Percentiles rank a stretch among this genome's conserved stretches.
These are phyloP conservation scores for Draba incana DNA, from an alignment of 345 rosid species.

Conservation along the genomic window DNA sequence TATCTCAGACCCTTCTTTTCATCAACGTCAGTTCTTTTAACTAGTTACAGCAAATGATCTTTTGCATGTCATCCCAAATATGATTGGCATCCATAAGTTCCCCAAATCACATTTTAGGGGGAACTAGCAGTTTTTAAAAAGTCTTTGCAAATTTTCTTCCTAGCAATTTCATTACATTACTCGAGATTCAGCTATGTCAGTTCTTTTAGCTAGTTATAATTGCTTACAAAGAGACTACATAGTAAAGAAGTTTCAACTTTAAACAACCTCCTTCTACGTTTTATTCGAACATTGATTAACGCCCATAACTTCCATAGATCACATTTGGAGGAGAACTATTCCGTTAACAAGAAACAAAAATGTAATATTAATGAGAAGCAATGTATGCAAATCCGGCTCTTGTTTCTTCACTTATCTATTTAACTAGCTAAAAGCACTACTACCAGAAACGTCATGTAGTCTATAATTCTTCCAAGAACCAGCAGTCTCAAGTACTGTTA, in stretches of 20 bases:
- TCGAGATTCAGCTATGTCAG: constrained; percentile 6
- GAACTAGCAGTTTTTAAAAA: background rate
- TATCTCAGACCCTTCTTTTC: background rate
- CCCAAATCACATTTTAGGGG: background rate
- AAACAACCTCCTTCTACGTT: background rate
- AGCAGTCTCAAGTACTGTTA: background rate
- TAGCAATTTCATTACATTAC: constrained; percentile 1
- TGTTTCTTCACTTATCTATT: constrained; percentile 15
- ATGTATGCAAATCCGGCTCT: constrained; percentile 2
- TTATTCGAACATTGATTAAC: background rate
- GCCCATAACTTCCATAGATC: background rate
- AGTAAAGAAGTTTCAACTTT: constrained; percentile 5
- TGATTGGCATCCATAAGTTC: constrained; percentile 12
- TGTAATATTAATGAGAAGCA: background rate
- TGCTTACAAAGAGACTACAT: background rate
- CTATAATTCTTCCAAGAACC: constrained; percentile 20
- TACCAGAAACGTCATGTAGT: background rate
- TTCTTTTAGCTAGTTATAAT: constrained; percentile 12
- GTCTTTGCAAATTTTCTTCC: too few relatives aligned
- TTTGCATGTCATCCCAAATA: constrained; percentile 12
- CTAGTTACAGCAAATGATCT: constrained; percentile 13
- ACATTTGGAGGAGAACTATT: background rate
- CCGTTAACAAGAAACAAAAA: background rate
- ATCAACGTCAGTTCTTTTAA: background rate
- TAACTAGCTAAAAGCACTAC: constrained; percentile 11